phyloP scores from a whole-genome alignment of 768 basidiomycete species.

The Rossbeevera mucosa region DNA sequence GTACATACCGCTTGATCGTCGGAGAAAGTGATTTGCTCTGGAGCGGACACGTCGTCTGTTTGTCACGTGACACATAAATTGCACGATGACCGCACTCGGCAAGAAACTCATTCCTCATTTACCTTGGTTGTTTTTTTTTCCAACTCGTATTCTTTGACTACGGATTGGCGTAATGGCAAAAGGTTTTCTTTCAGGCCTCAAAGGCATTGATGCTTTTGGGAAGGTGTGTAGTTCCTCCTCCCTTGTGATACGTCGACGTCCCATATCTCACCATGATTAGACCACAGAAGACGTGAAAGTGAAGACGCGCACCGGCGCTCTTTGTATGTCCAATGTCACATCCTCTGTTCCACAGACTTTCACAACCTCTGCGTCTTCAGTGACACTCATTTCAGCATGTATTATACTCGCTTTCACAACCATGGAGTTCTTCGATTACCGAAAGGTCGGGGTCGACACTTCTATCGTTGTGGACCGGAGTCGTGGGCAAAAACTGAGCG shows the following conservation, averaged over 20 bases:
- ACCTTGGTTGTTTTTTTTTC: constrained; percentile 7
- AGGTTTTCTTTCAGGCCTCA: constrained; percentile 70
- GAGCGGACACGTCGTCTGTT: constrained; percentile 22
- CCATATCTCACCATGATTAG: constrained; percentile 39
- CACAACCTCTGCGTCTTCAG: constrained; percentile 37
- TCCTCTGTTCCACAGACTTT: constrained; percentile 2
- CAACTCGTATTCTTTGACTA: constrained; percentile 15
- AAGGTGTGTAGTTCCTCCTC: constrained; percentile 56
- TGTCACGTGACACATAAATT: constrained; percentile 23
- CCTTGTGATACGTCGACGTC: constrained; percentile 6
- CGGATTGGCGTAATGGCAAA: constrained; percentile 58
- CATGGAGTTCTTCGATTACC: constrained; percentile 95
- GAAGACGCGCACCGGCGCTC: constrained; percentile 90
- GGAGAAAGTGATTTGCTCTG: not conserved
- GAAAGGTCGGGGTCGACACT: constrained; percentile 80
- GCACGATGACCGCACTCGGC: not conserved
- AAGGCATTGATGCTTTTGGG: constrained; percentile 97
- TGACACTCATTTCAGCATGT: constrained; percentile 86
- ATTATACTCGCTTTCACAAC: constrained; percentile 89
- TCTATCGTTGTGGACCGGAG: constrained; percentile 93
- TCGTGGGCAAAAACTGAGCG: constrained; percentile 90
- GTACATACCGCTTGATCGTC: not conserved
- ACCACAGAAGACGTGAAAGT: constrained; percentile 99
- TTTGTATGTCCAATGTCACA: constrained; percentile 52
- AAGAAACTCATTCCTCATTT: not conserved